Evolutionary conservation across 1,139 yeast genomes (phyloP).

Genomic region (Pichia sp.): DNA sequence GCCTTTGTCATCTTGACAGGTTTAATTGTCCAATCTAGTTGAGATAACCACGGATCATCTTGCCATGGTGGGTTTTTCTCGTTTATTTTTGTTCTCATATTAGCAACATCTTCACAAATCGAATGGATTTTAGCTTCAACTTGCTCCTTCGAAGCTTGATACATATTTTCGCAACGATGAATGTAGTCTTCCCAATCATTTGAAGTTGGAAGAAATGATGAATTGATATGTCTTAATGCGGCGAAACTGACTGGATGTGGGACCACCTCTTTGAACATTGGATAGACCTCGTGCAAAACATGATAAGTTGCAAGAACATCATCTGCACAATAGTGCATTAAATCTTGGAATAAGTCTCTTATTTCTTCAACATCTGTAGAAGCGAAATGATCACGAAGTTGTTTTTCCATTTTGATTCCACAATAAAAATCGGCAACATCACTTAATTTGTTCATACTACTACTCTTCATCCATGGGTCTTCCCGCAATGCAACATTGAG

Average conservation of each 20-base stretch:
- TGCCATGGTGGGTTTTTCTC: slow-evolving; percentile 38
- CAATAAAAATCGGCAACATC: slow-evolving; percentile 85
- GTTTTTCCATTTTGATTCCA: slow-evolving; percentile 64
- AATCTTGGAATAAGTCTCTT: slow-evolving; percentile 52
- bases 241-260: slow-evolving; percentile 98
- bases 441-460: slow-evolving; percentile 78
- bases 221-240: slow-evolving; percentile 73
- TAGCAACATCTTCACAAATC: slow-evolving; percentile 61
- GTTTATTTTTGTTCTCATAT: slow-evolving; percentile 26
- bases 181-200: slow-evolving; percentile 72
- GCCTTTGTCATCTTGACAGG: slow-evolving; percentile 64
- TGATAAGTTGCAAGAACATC: slow-evolving; percentile 78
- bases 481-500: slow-evolving; percentile 22
- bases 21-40: slow-evolving; percentile 80
- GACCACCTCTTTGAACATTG: slow-evolving; percentile 61
- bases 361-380: slow-evolving; percentile 54
- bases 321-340: slow-evolving; percentile 79
- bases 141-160: slow-evolving; percentile 53
- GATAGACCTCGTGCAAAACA: slow-evolving; percentile 69
- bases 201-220: slow-evolving; percentile 80
- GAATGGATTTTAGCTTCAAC: slow-evolving; percentile 59
- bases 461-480: slow-evolving; percentile 78
- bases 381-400: slow-evolving; percentile 62
- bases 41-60: slow-evolving; percentile 85
- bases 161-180: slow-evolving; percentile 63